A percentile compares a stretch with the other conserved stretches of the same genome.
These are phyloP conservation scores for Zymoseptoria passerinii DNA, from an alignment of 2,329 filamentous ascomycete species.

Conservation along the genomic window DNA sequence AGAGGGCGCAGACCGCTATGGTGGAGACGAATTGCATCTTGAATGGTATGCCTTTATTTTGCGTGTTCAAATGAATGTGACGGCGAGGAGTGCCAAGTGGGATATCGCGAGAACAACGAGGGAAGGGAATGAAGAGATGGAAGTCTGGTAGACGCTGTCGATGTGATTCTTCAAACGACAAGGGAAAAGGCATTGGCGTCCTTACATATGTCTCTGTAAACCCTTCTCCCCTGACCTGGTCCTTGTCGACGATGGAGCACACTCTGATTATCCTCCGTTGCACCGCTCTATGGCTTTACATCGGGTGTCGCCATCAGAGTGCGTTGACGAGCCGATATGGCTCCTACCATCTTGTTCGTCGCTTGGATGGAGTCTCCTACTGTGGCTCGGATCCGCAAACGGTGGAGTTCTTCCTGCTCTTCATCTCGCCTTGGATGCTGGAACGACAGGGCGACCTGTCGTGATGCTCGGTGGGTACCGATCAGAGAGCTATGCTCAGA, in stretches of 20 bases:
- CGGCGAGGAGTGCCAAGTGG: constrained; percentile 7
- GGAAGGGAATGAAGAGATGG: constrained; percentile 10
- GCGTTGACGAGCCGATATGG: not conserved
- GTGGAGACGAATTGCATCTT: constrained; percentile 16
- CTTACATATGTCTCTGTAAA: constrained; percentile 2
- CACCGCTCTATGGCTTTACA: not conserved
- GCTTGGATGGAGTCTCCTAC: not conserved
- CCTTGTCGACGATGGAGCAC: not conserved
- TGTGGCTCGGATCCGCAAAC: not conserved
- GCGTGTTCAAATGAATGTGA: constrained; percentile 12
- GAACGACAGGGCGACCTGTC: not conserved
- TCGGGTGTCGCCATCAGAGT: not conserved
- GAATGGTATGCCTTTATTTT: constrained; percentile 5
- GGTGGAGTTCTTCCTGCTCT: not conserved
- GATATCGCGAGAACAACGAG: not conserved
- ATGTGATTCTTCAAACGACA: not conserved
- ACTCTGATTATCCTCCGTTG: not conserved
- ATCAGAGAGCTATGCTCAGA: not conserved
- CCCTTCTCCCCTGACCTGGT: not conserved
- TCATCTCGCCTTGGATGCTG: not conserved
- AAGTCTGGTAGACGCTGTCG: not conserved
- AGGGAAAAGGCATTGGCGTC: not conserved
- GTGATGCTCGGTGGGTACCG: not conserved
- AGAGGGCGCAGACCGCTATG: constrained; percentile 13
- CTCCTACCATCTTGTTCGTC: not conserved